These are phyloP conservation scores for Coniochaeta prunicola DNA, from an alignment of 2,329 filamentous ascomycete genomes.

Conservation along the genomic window DNA sequence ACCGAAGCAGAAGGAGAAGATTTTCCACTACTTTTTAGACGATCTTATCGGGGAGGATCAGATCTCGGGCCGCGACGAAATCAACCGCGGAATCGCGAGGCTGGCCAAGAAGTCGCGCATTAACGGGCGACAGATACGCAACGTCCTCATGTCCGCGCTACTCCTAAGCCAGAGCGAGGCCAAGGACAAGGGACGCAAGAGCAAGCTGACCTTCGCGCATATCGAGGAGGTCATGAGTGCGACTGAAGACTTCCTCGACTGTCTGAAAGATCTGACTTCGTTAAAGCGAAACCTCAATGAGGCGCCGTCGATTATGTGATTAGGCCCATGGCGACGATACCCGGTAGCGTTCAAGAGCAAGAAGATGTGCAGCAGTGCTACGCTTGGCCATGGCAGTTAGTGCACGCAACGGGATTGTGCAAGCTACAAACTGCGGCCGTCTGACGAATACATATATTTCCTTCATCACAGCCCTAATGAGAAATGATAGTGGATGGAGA, in stretches of 20 bases:
- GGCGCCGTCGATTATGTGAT: background rate
- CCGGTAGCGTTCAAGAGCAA: no score
- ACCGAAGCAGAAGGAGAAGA: background rate
- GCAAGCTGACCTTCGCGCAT: background rate
- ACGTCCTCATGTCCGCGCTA: background rate
- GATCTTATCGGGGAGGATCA: background rate
- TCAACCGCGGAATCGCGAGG: background rate
- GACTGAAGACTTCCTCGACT: background rate
- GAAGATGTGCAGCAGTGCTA: no score
- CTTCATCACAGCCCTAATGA: no score
- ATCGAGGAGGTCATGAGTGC: background rate
- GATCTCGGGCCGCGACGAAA: background rate
- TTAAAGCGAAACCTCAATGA: background rate
- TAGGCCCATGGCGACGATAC: no score
- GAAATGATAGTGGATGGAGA: no score
- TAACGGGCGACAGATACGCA: background rate
- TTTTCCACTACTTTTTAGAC: background rate
- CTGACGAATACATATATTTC: no score
- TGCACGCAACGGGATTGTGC: no score
- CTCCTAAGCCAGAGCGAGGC: background rate
- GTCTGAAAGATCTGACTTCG: background rate
- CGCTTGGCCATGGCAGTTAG: no score
- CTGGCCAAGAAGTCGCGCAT: background rate
- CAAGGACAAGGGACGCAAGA: no score
- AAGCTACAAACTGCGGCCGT: no score